phyloP scores from a whole-genome alignment of 352 stramenopile genomes.

The Globisporangium orthogonon region DNA sequence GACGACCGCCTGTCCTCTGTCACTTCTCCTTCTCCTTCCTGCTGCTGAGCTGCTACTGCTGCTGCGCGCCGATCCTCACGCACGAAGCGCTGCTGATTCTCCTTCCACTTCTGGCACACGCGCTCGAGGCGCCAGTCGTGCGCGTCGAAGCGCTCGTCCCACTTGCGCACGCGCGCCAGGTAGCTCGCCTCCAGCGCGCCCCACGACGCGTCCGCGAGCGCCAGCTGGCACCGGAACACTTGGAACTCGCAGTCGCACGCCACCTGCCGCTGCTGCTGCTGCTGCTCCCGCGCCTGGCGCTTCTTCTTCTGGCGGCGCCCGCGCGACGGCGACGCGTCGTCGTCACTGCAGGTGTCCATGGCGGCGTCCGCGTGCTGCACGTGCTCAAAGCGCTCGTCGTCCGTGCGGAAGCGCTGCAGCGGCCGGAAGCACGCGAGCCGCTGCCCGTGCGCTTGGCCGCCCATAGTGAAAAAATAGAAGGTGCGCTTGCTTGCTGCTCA shows the following conservation, averaged over 20 bases:
- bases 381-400: slow-evolving; percentile 10
- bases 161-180: slow-evolving; percentile 31
- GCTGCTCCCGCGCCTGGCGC: slow-evolving; percentile 7
- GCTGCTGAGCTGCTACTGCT: background rate
- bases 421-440: slow-evolving; percentile 62
- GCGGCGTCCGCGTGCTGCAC: slow-evolving; percentile 4
- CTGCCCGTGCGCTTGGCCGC: slow-evolving; percentile 24
- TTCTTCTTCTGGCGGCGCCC: slow-evolving; percentile 5
- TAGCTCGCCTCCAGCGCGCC: slow-evolving; percentile 25
- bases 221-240: slow-evolving; percentile 35
- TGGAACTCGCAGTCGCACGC: slow-evolving; percentile 39
- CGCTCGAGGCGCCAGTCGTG: slow-evolving; percentile 47
- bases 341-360: background rate
- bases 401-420: slow-evolving; percentile 34
- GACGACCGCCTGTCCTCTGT: slow-evolving; percentile 15
- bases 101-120: slow-evolving; percentile 67
- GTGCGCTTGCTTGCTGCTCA: too few relatives aligned
- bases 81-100: slow-evolving; percentile 54
- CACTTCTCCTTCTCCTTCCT: too few relatives aligned
- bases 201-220: slow-evolving; percentile 13
- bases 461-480: background rate
- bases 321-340: background rate
- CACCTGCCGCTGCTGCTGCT: slow-evolving; percentile 14
- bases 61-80: slow-evolving; percentile 6
- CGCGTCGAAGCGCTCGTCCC: slow-evolving; percentile 44